These are phyloP conservation scores for Oryza officinalis DNA, from an alignment of 176 grass and related monocot genomes.

Conservation along the genomic window DNA sequence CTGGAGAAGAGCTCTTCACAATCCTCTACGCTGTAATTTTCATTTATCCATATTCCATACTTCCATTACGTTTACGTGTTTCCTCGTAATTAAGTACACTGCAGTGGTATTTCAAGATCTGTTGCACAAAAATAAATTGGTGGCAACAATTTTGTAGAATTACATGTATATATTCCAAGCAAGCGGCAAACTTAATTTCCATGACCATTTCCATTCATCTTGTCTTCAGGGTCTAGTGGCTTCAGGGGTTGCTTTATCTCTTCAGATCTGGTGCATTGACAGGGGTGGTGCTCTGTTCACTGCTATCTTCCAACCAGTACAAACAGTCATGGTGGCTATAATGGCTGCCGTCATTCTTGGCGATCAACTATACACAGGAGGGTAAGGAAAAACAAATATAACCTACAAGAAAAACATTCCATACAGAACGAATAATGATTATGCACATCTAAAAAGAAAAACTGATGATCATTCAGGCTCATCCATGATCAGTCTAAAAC, in stretches of 20 bases:
- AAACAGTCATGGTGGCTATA: slow-evolving; percentile 62
- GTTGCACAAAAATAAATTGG: background rate
- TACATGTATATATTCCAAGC: slow-evolving; percentile 1
- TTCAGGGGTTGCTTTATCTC: slow-evolving; percentile 62
- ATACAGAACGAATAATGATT: background rate
- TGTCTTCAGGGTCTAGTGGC: slow-evolving; percentile 54
- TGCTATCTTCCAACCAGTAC: slow-evolving; percentile 71
- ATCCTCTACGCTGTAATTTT: slow-evolving; percentile 73
- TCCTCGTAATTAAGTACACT: background rate
- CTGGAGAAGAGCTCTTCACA: slow-evolving; percentile 61
- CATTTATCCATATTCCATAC: background rate
- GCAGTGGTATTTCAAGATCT: background rate
- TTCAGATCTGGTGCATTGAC: slow-evolving; percentile 79
- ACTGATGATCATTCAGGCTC: background rate
- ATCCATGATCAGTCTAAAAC: background rate
- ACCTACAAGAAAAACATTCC: background rate
- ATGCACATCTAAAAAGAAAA: background rate
- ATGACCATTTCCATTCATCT: background rate
- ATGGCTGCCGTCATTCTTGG: slow-evolving; percentile 60
- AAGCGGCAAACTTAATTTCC: background rate
- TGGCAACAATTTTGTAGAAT: background rate
- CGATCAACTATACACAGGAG: slow-evolving; percentile 70
- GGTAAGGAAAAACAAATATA: slow-evolving; percentile 35
- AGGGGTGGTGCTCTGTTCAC: slow-evolving; percentile 73
- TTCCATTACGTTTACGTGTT: background rate